These are phyloP conservation scores for Fusarium sacchari DNA, from an alignment of 2,329 filamentous ascomycete genomes.

Conservation along the genomic window DNA sequence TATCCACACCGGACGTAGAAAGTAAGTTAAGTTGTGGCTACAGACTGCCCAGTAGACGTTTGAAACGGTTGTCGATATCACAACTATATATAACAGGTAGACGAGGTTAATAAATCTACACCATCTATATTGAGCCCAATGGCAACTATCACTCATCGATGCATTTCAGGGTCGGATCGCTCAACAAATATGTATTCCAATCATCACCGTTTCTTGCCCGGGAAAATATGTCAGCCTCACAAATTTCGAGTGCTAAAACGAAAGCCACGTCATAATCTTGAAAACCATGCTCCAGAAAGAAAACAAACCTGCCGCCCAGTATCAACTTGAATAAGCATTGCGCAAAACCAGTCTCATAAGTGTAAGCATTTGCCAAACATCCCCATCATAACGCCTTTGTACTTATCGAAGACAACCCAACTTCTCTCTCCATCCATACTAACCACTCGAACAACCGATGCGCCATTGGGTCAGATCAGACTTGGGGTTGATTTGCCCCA, in stretches of 20 bases:
- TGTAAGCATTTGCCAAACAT: constrained; percentile 10
- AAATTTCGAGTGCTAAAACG: constrained; percentile 8
- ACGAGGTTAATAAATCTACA: neutral
- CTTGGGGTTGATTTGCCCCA: constrained; percentile 42
- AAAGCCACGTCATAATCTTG: constrained; percentile 34
- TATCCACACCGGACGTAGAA: neutral
- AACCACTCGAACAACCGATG: constrained; percentile 27
- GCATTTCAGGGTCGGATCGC: neutral
- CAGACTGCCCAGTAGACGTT: neutral
- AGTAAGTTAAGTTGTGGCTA: neutral
- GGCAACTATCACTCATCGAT: neutral
- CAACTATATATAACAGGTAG: neutral
- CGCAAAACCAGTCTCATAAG: constrained; percentile 25
- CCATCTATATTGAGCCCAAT: neutral
- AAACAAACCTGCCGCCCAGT: constrained; percentile 34
- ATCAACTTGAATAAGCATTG: constrained; percentile 20
- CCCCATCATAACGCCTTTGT: constrained; percentile 36
- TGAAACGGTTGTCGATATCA: neutral
- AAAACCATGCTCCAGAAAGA: constrained; percentile 33
- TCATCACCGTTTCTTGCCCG: neutral
- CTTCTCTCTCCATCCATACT: constrained; percentile 27
- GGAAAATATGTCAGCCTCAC: neutral
- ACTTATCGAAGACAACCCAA: constrained; percentile 13
- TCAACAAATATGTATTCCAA: neutral
- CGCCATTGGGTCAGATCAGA: constrained; percentile 23